Conservation (phyloP, 495 filamentous ascomycete species). For the Xylaria grammica region DNA sequence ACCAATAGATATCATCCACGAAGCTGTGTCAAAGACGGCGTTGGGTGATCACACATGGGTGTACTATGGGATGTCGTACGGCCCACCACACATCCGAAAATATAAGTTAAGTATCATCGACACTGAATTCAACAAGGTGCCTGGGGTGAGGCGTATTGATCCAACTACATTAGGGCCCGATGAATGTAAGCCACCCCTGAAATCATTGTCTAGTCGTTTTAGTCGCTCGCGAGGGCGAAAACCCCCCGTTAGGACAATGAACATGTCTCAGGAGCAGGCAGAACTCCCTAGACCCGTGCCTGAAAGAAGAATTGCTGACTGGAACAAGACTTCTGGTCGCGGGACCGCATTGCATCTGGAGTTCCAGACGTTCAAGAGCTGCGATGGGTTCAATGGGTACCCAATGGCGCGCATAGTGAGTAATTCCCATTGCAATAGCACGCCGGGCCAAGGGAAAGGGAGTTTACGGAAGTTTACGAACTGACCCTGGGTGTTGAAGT, state of each 20-base stretch:
- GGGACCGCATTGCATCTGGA: conserved; percentile 46
- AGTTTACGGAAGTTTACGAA: too few relatives aligned
- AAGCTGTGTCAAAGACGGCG: conserved; percentile 42
- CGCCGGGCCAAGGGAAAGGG: background rate
- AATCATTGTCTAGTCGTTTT: too few relatives aligned
- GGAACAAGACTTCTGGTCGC: conserved; percentile 47
- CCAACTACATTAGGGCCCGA: conserved; percentile 38
- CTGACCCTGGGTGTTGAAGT: background rate
- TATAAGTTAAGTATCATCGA: conserved; percentile 40
- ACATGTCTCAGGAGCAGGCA: too few relatives aligned
- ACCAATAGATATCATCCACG: conserved; percentile 43
- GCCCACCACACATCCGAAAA: conserved; percentile 34
- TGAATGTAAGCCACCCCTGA: too few relatives aligned
- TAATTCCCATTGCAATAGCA: conserved; percentile 12
- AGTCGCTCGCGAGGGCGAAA: too few relatives aligned
- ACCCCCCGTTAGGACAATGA: too few relatives aligned
- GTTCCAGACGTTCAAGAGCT: conserved; percentile 54
- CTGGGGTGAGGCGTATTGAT: conserved; percentile 44
- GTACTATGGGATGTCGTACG: conserved; percentile 58
- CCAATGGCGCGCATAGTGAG: conserved; percentile 54
- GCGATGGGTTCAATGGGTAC: conserved; percentile 59
- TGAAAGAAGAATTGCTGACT: too few relatives aligned
- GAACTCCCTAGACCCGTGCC: too few relatives aligned
- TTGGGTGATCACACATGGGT: conserved; percentile 53
- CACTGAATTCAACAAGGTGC: conserved; percentile 45